Evolutionary conservation across 768 basidiomycete genomes (phyloP).

Genomic region (Lactarius vividus): DNA sequence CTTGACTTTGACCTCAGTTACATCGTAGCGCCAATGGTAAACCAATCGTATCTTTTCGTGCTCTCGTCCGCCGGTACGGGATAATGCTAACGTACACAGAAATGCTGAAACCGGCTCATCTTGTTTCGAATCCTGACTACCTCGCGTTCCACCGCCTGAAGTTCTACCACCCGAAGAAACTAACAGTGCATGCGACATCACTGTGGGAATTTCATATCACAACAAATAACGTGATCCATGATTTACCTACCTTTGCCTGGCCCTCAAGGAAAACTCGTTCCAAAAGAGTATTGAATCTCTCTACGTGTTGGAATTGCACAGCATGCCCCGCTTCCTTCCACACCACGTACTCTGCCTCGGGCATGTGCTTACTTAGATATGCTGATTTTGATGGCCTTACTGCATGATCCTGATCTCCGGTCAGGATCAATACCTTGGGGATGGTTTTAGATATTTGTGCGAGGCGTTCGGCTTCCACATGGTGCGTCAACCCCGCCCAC

Average conservation of each 20-base stretch:
- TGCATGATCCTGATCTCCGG: conserved; percentile 64
- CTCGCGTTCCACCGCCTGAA: too few relatives aligned
- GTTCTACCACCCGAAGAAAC: too few relatives aligned
- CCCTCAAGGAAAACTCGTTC: conserved; percentile 49
- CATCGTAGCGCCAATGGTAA: conserved; percentile 74
- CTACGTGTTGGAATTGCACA: conserved; percentile 47
- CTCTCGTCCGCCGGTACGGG: conserved; percentile 58
- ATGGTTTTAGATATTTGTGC: conserved; percentile 45
- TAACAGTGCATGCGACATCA: conserved; percentile 2
- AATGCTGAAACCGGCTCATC: conserved; percentile 64
- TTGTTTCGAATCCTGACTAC: conserved; percentile 59
- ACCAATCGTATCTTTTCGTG: conserved; percentile 72
- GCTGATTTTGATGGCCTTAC: conserved; percentile 51
- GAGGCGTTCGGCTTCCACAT: conserved; percentile 41
- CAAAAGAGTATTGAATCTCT: conserved; percentile 54
- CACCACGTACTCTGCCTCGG: conserved; percentile 49
- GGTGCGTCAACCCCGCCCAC: conserved; percentile 62
- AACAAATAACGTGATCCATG: not conserved
- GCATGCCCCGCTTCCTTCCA: conserved; percentile 68
- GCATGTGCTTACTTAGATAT: conserved; percentile 55
- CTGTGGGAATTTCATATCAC: conserved; percentile 21
- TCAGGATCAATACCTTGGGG: conserved; percentile 66
- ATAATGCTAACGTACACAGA: conserved; percentile 72
- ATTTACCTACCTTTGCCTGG: not conserved
- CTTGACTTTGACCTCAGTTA: conserved; percentile 34